phyloP scores from a whole-genome alignment of 1,284 basidiomycete genomes.

The Amylostereum chailletii region DNA sequence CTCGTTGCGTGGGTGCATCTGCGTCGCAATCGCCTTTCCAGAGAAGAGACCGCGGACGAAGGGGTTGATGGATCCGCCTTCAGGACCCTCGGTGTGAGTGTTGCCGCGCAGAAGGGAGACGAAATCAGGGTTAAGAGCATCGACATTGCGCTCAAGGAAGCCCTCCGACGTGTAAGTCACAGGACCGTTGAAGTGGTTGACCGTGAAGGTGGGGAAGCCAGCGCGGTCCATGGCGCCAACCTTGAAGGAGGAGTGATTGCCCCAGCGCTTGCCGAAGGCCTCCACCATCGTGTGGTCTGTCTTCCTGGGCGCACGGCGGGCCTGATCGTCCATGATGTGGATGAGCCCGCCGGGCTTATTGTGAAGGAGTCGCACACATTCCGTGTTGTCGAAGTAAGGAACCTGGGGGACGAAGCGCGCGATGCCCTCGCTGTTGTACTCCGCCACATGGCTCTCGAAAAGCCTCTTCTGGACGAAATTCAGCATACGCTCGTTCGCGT shows the following conservation, averaged over 20 bases:
- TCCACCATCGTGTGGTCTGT: conserved; percentile 92
- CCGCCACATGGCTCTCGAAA: conserved; percentile 72
- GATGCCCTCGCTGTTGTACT: conserved; percentile 86
- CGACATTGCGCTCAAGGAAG: conserved; percentile 86
- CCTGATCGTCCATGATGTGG: conserved; percentile 97
- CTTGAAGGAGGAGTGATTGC: conserved; percentile 88
- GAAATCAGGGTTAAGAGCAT: conserved; percentile 89
- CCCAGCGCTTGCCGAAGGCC: conserved; percentile 90
- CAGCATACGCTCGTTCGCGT: conserved; percentile 87
- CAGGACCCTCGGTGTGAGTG: conserved; percentile 22
- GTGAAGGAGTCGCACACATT: conserved; percentile 82
- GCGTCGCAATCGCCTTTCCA: conserved; percentile 80
- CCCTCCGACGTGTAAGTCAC: conserved; percentile 88
- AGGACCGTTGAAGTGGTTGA: conserved; percentile 87
- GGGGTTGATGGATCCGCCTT: conserved; percentile 72
- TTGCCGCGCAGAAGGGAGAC: conserved; percentile 77
- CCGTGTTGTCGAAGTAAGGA: conserved; percentile 87
- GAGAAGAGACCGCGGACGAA: conserved; percentile 91
- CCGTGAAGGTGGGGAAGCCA: conserved; percentile 82
- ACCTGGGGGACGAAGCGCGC: conserved; percentile 60
- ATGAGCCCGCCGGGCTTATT: conserved; percentile 87
- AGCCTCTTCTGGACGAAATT: conserved; percentile 75
- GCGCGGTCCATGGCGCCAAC: conserved; percentile 66
- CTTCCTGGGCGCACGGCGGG: conserved; percentile 36
- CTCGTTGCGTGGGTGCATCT: conserved; percentile 85